Percentiles rank a stretch among this genome's conserved stretches.
These are phyloP conservation scores for Ceratopteris richardii DNA, from an alignment of 75 land plant species.

Conservation along the genomic window DNA sequence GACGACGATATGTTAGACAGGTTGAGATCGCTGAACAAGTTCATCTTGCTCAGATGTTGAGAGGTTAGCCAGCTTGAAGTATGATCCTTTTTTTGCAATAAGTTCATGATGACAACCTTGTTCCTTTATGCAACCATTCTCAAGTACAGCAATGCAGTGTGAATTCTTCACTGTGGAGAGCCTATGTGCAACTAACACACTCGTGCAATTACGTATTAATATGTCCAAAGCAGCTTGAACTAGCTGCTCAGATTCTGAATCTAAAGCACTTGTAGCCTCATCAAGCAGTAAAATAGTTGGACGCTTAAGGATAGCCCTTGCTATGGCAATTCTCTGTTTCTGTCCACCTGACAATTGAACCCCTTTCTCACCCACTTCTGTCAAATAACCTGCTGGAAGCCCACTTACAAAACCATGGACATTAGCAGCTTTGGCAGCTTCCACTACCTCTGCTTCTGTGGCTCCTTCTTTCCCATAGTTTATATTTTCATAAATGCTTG, in stretches of 20 bases:
- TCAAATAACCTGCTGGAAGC: slow-evolving; percentile 95
- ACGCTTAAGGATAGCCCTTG: slow-evolving; percentile 83
- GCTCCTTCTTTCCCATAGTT: slow-evolving; percentile 95
- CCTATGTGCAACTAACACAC: slow-evolving; percentile 90
- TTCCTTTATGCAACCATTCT: slow-evolving; percentile 6
- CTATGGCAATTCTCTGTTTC: slow-evolving; percentile 98
- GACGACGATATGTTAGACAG: too few species aligned
- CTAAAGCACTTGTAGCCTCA: too few species aligned
- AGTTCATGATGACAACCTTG: slow-evolving; percentile 11
- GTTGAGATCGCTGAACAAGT: too few species aligned
- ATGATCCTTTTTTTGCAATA: slow-evolving; percentile 2
- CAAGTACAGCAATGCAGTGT: slow-evolving; percentile 1
- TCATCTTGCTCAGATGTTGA: too few species aligned
- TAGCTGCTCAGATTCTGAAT: slow-evolving; percentile 85
- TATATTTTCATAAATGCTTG: slow-evolving; percentile 88
- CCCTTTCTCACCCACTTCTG: slow-evolving; percentile 98
- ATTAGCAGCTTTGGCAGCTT: slow-evolving; percentile 96
- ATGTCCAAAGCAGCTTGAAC: slow-evolving; percentile 97
- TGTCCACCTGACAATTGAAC: slow-evolving; percentile 88
- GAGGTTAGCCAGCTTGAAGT: too few species aligned
- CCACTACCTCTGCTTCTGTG: slow-evolving; percentile 92
- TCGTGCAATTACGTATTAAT: slow-evolving; percentile 74
- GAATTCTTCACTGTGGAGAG: slow-evolving; percentile 5
- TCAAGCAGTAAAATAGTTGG: slow-evolving; percentile 89
- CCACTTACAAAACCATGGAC: slow-evolving; percentile 98